Conservation (phyloP, 495 filamentous ascomycete species). For the Neurospora terricola region DNA sequence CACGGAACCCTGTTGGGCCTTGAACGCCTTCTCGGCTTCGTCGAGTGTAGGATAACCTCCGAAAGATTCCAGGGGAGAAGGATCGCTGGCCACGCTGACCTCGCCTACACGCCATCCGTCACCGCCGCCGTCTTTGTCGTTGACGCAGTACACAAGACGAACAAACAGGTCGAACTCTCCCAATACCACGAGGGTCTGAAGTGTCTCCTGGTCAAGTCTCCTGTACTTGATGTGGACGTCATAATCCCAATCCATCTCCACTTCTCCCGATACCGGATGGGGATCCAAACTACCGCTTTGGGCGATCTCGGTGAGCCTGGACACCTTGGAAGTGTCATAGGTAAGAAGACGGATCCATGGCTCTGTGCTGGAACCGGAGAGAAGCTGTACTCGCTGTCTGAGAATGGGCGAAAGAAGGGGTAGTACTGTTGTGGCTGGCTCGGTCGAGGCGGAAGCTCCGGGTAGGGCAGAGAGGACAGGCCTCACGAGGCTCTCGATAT, state of each 20-base stretch:
- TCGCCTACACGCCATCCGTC: slow-evolving; percentile 81
- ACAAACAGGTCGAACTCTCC: slow-evolving; percentile 45
- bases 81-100: slow-evolving; percentile 48
- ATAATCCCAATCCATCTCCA: slow-evolving; percentile 57
- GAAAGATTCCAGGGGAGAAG: slow-evolving; percentile 30
- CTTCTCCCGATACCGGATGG: slow-evolving; percentile 86
- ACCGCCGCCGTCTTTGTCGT: slow-evolving; percentile 55
- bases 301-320: slow-evolving; percentile 55
- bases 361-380: slow-evolving; percentile 55
- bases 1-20: slow-evolving; percentile 16
- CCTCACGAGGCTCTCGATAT: slow-evolving; percentile 54
- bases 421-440: slow-evolving; percentile 66
- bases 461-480: slow-evolving; percentile 81
- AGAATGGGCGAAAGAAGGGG: slow-evolving; percentile 84
- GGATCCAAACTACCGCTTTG: slow-evolving; percentile 64
- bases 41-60: slow-evolving; percentile 28
- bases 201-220: slow-evolving; percentile 75
- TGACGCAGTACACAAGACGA: slow-evolving; percentile 40
- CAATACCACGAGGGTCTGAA: slow-evolving; percentile 56
- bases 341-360: slow-evolving; percentile 88
- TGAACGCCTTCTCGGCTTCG: slow-evolving; percentile 36
- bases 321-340: slow-evolving; percentile 62
- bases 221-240: slow-evolving; percentile 60
- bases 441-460: slow-evolving; percentile 66
- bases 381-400: slow-evolving; percentile 73